phyloP scores from a whole-genome alignment of 768 basidiomycete species.

The Russula griseocarnosa region DNA sequence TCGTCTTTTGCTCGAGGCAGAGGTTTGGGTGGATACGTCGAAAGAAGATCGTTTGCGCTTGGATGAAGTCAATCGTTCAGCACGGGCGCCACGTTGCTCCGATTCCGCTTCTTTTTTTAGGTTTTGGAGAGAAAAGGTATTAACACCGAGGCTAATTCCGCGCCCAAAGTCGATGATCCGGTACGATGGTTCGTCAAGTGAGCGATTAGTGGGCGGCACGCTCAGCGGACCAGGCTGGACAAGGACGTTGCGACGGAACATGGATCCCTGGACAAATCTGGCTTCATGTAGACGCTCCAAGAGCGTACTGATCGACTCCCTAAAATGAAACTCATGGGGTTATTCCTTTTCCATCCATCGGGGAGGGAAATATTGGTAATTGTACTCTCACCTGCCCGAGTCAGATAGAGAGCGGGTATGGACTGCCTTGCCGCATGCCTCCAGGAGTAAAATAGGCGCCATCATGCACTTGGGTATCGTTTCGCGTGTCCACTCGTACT shows the following conservation, averaged over 20 bases:
- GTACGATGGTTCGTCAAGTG: constrained; percentile 37
- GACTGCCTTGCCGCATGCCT: constrained; percentile 45
- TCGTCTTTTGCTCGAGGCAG: too few species aligned
- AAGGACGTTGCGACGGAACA: constrained; percentile 43
- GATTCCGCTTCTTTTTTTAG: not conserved
- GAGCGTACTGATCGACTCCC: constrained; percentile 35
- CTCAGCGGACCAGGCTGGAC: constrained; percentile 43
- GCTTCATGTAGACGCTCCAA: constrained; percentile 41
- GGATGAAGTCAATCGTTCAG: too few species aligned
- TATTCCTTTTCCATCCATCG: not conserved
- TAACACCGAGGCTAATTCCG: not conserved
- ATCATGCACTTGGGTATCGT: not conserved
- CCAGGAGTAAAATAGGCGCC: constrained; percentile 46
- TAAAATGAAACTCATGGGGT: not conserved
- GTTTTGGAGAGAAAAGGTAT: not conserved
- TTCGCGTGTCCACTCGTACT: too few species aligned
- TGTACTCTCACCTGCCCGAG: constrained; percentile 14
- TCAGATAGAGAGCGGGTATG: constrained; percentile 27
- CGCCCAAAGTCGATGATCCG: constrained; percentile 53
- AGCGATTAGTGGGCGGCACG: constrained; percentile 33
- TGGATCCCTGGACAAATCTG: constrained; percentile 41
- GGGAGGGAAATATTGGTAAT: too few species aligned
- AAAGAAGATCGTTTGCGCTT: too few species aligned
- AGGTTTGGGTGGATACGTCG: too few species aligned
- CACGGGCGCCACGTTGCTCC: not conserved